phyloP scores from a whole-genome alignment of 1,139 yeast genomes.

The Fermentozyma sake region DNA sequence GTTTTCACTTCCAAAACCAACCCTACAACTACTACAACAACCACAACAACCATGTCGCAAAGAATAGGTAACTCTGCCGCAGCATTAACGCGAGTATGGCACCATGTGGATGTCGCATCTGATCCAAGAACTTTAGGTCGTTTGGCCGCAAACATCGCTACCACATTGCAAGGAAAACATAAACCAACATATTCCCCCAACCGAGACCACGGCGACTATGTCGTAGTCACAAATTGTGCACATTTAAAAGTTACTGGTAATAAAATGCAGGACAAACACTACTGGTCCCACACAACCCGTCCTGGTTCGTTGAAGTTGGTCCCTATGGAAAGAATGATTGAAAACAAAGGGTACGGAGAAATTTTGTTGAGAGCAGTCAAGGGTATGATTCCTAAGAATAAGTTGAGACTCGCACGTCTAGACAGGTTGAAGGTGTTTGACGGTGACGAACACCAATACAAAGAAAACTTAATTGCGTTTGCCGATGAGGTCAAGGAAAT shows the following conservation, averaged over 20 bases:
- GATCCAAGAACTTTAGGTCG: slow-evolving; percentile 89
- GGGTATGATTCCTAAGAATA: slow-evolving; percentile 94
- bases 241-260: slow-evolving; percentile 77
- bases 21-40: no score
- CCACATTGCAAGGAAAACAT: slow-evolving; percentile 89
- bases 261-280: slow-evolving; percentile 76
- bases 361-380: slow-evolving; percentile 80
- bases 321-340: slow-evolving; percentile 74
- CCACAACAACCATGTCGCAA: slow-evolving; percentile 44
- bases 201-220: slow-evolving; percentile 92
- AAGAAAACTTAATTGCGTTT: slow-evolving; percentile 75
- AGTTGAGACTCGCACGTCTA: slow-evolving; percentile 71
- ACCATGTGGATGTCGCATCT: slow-evolving; percentile 84
- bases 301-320: slow-evolving; percentile 87
- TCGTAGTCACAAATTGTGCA: slow-evolving; percentile 90
- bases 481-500: slow-evolving; percentile 73
- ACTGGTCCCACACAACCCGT: slow-evolving; percentile 85
- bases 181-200: slow-evolving; percentile 77
- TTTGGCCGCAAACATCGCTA: slow-evolving; percentile 83
- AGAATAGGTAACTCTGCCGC: slow-evolving; percentile 60
- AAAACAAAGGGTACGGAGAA: slow-evolving; percentile 83
- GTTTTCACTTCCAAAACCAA: slow-evolving; percentile 1
- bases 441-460: slow-evolving; percentile 85
- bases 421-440: slow-evolving; percentile 84
- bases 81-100: slow-evolving; percentile 90